phyloP scores from a whole-genome alignment of 2,329 filamentous ascomycete species.

The Ophiostoma sp. region DNA sequence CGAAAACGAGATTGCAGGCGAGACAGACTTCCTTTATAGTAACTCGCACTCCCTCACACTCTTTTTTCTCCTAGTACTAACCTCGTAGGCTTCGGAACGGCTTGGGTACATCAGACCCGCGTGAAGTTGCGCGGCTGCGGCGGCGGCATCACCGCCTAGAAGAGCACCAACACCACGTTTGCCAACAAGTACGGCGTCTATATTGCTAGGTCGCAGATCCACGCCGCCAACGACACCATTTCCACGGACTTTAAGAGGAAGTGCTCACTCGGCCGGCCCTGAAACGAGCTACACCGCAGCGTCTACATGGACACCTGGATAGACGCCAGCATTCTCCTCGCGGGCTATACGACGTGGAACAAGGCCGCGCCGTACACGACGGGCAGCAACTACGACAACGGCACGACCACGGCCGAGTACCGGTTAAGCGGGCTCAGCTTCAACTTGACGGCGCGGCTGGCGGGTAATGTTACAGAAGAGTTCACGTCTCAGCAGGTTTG shows the following conservation, averaged over 20 bases:
- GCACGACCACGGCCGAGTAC: constrained; percentile 60
- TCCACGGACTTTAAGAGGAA: constrained; percentile 41
- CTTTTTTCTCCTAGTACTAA: too few species aligned
- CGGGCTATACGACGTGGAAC: constrained; percentile 48
- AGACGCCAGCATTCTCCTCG: constrained; percentile 51
- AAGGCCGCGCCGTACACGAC: constrained; percentile 35
- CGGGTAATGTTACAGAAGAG: constrained; percentile 36
- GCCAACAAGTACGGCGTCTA: constrained; percentile 50
- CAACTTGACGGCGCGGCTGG: constrained; percentile 48
- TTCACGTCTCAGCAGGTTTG: constrained; percentile 34
- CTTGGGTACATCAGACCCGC: constrained; percentile 57
- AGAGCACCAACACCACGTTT: constrained; percentile 35
- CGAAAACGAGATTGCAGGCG: constrained; percentile 59
- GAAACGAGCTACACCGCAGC: constrained; percentile 59
- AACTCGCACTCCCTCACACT: too few species aligned
- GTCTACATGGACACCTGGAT: constrained; percentile 58
- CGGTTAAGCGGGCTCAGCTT: constrained; percentile 52
- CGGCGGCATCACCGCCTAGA: constrained; percentile 69
- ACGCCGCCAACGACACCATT: constrained; percentile 53
- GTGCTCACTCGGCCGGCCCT: constrained; percentile 63
- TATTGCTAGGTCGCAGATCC: constrained; percentile 55
- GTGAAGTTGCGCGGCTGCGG: constrained; percentile 61
- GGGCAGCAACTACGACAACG: constrained; percentile 45
- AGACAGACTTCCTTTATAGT: constrained; percentile 58
- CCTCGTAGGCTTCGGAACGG: constrained; percentile 60